Conservation (phyloP, 2,329 filamentous ascomycete species). For the Colletotrichum sp. region DNA sequence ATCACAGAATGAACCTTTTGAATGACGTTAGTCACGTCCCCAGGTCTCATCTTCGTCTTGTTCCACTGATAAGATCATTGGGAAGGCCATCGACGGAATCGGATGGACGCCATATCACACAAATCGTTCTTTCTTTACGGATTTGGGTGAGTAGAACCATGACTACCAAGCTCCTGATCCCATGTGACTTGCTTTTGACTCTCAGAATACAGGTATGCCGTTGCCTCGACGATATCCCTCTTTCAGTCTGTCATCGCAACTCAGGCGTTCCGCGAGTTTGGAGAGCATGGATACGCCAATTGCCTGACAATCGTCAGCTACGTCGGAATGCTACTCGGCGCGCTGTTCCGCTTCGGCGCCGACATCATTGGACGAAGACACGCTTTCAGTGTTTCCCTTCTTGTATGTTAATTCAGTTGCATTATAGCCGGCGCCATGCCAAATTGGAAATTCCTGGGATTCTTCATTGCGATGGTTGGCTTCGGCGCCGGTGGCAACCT, state of each 20-base stretch:
- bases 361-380: neutral
- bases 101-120: no score
- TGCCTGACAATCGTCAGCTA: neutral
- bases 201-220: neutral
- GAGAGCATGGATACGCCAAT: neutral
- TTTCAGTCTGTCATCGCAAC: neutral
- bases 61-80: no score
- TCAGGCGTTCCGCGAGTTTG: neutral
- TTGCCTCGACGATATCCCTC: neutral
- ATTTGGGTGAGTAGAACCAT: neutral
- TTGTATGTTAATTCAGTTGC: neutral
- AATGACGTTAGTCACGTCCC: no score
- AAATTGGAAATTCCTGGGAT: neutral
- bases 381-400: neutral
- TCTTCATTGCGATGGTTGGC: neutral
- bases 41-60: no score
- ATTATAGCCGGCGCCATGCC: neutral
- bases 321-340: neutral
- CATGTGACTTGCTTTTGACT: neutral
- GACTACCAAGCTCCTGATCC: neutral
- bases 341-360: neutral
- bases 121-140: neutral
- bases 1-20: no score
- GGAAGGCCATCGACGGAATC: no score
- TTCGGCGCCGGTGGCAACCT: neutral